Evolutionary conservation across 495 filamentous ascomycete species (phyloP).

Genomic region (Podospora conica): DNA sequence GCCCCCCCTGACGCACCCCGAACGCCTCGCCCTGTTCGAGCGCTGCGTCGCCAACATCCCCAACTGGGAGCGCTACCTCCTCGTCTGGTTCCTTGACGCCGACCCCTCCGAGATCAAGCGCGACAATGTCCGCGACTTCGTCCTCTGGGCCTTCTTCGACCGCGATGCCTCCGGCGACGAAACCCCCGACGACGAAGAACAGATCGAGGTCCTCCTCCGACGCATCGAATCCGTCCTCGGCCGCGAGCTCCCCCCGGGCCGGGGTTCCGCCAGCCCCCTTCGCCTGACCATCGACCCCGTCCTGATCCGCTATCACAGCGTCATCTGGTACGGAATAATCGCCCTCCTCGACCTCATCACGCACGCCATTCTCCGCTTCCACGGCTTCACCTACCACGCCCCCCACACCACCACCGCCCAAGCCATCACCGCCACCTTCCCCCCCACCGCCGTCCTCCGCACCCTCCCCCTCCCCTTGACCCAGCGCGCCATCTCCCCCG

Average conservation of each 20-base stretch:
- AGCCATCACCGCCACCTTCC: constrained; percentile 28
- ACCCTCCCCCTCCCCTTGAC: constrained; percentile 32
- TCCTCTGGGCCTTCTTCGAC: constrained; percentile 59
- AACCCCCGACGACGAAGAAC: constrained; percentile 39
- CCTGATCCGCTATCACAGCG: constrained; percentile 52
- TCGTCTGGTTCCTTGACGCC: constrained; percentile 60
- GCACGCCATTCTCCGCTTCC: constrained; percentile 26
- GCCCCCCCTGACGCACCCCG: constrained; percentile 31
- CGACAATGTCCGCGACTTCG: constrained; percentile 61
- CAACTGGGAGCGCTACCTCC: constrained; percentile 51
- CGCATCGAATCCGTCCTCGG: constrained; percentile 45
- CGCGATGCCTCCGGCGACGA: constrained; percentile 18
- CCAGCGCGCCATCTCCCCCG: constrained; percentile 43
- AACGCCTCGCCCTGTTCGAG: constrained; percentile 46
- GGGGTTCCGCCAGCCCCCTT: constrained; percentile 47
- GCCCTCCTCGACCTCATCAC: constrained; percentile 32
- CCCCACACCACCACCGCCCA: background rate
- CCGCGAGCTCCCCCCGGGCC: constrained; percentile 42
- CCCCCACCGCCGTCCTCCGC: constrained; percentile 29
- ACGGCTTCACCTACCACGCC: constrained; percentile 10
- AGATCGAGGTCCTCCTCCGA: constrained; percentile 52
- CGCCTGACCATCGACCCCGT: constrained; percentile 61
- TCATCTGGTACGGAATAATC: constrained; percentile 56
- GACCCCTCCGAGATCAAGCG: constrained; percentile 50
- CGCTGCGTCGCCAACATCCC: constrained; percentile 49